phyloP scores from a whole-genome alignment of 129 eudicot genomes.

The Logfia minima region DNA sequence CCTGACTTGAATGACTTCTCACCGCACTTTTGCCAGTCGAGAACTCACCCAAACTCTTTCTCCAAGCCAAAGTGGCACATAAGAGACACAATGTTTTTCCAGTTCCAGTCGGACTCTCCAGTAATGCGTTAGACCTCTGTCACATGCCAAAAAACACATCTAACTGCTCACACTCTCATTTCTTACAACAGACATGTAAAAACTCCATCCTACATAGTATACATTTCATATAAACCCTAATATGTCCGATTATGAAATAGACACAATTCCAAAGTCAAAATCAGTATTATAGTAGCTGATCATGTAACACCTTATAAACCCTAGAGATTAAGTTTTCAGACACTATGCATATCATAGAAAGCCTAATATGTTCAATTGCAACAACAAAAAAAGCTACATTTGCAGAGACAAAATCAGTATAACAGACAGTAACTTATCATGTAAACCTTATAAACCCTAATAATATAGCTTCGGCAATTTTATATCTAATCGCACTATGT shows the following conservation, averaged over 20 bases:
- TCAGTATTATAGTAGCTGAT: not conserved
- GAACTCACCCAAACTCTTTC: conserved; percentile 82
- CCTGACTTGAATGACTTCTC: not conserved
- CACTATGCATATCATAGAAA: no score
- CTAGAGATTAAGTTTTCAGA: no score
- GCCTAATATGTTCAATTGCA: no score
- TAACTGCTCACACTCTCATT: not conserved
- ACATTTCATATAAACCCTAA: not conserved
- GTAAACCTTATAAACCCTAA: not conserved
- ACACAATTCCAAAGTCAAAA: not conserved
- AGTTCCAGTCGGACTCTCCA: conserved; percentile 98
- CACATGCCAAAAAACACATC: conserved; percentile 18
- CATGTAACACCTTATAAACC: not conserved
- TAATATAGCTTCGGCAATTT: not conserved
- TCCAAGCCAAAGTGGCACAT: conserved; percentile 97
- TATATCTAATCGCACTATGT: no score
- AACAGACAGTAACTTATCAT: not conserved
- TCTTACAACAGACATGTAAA: conserved; percentile 2
- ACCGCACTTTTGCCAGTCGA: conserved; percentile 46
- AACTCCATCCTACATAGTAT: not conserved
- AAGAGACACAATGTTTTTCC: conserved; percentile 97
- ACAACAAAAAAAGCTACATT: no score
- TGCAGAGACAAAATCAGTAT: not conserved
- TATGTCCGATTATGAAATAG: not conserved
- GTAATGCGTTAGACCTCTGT: conserved; percentile 72